Evolutionary conservation across 331 rosid species (phyloP).

Genomic region (Quercus tomentella): DNA sequence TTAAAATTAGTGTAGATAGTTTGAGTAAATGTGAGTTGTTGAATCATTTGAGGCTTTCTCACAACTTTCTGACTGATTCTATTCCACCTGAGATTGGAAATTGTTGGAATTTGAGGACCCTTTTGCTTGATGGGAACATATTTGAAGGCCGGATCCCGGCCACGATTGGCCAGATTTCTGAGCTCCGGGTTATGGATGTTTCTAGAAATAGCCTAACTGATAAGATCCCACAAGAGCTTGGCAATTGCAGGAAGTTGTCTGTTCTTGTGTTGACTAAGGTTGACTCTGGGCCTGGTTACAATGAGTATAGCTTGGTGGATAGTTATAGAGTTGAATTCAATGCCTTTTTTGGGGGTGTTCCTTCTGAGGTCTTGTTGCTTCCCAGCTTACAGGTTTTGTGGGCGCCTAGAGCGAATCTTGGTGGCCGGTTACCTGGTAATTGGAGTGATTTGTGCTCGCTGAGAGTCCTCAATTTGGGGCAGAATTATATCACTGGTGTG

Average conservation of each 20-base stretch:
- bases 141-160: conserved; percentile 42
- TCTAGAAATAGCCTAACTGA: conserved; percentile 46
- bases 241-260: conserved; percentile 38
- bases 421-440: conserved; percentile 44
- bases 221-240: conserved; percentile 37
- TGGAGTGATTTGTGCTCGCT: conserved; percentile 50
- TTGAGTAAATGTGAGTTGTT: conserved; percentile 30
- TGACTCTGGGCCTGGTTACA: background rate
- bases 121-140: conserved; percentile 56
- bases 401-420: conserved; percentile 72
- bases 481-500: conserved; percentile 48
- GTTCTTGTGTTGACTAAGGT: conserved; percentile 46
- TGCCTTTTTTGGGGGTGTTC: conserved; percentile 58
- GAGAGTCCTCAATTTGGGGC: conserved; percentile 54
- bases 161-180: conserved; percentile 34
- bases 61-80: conserved; percentile 43
- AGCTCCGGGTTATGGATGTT: conserved; percentile 48
- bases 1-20: conserved; percentile 17
- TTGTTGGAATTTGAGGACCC: conserved; percentile 45
- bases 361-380: conserved; percentile 42
- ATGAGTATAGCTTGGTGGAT: conserved; percentile 19
- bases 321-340: conserved; percentile 56
- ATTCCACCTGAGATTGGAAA: conserved; percentile 50
- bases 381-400: conserved; percentile 51
- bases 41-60: conserved; percentile 47